phyloP scores from a whole-genome alignment of 139 green algal species.

The Gonium pectorale region DNA sequence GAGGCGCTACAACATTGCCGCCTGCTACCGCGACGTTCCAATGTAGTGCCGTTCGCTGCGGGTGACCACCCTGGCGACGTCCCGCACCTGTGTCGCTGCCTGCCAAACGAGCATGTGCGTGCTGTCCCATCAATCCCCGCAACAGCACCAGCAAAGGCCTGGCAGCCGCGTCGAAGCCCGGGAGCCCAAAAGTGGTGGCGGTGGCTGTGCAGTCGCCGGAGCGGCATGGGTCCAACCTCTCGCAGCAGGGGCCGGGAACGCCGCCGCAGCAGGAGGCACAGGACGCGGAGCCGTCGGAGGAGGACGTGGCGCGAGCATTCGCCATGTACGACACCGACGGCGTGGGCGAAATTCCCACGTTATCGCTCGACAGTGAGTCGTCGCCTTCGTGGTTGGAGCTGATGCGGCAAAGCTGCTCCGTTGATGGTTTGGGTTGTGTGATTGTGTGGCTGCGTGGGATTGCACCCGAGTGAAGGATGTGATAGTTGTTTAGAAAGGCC shows the following conservation, averaged over 20 bases:
- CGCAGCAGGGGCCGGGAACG: neutral
- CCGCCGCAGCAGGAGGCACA: neutral
- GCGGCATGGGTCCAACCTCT: conserved; percentile 20
- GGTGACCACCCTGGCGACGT: no score
- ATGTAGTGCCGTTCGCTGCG: no score
- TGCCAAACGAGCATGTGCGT: no score
- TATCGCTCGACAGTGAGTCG: conserved; percentile 52
- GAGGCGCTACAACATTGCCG: no score
- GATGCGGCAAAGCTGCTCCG: no score
- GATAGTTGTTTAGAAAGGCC: no score
- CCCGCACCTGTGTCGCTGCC: no score
- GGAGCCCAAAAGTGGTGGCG: conserved; percentile 27
- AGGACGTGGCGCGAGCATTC: conserved; percentile 69
- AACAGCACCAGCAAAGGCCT: conserved; percentile 39
- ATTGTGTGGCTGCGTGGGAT: no score
- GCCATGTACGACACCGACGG: conserved; percentile 66
- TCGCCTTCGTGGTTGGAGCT: no score
- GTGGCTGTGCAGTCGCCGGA: neutral
- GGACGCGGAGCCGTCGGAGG: conserved; percentile 60
- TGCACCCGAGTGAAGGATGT: no score
- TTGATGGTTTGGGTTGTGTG: no score
- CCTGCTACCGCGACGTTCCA: no score
- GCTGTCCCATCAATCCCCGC: neutral
- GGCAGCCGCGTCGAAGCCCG: neutral
- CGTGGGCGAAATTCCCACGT: conserved; percentile 56